phyloP scores from a whole-genome alignment of 768 basidiomycete species.

The Astraeus odoratus region DNA sequence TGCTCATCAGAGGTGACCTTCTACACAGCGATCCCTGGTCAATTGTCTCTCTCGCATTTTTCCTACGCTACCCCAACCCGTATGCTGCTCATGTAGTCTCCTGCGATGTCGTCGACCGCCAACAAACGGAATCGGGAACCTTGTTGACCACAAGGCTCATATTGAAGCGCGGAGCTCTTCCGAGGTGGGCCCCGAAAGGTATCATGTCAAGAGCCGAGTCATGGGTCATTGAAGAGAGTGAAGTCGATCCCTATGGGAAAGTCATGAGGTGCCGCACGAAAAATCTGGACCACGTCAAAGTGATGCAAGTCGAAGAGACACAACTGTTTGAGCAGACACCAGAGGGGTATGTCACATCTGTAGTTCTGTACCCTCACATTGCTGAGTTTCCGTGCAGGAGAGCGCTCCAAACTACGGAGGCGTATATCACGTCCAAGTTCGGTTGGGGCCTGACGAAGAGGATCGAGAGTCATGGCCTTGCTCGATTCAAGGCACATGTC shows the following conservation, averaged over 20 bases:
- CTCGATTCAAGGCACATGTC: conserved; percentile 80
- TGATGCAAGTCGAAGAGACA: conserved; percentile 88
- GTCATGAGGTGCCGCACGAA: conserved; percentile 72
- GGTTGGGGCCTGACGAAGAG: conserved; percentile 86
- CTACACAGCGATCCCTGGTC: conserved; percentile 80
- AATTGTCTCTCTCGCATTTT: conserved; percentile 89
- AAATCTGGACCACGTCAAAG: conserved; percentile 91
- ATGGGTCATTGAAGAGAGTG: conserved; percentile 93
- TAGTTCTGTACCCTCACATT: neutral
- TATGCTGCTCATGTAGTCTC: conserved; percentile 91
- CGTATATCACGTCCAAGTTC: conserved; percentile 79
- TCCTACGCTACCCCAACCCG: conserved; percentile 93
- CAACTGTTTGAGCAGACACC: conserved; percentile 61
- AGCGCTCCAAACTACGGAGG: conserved; percentile 83
- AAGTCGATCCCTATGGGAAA: conserved; percentile 80
- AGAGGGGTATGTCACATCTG: conserved; percentile 54
- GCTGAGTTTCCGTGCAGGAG: conserved; percentile 37
- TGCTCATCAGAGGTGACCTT: conserved; percentile 10
- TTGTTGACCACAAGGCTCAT: conserved; percentile 86
- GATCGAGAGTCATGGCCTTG: conserved; percentile 82
- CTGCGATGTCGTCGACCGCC: conserved; percentile 90
- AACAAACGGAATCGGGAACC: conserved; percentile 62
- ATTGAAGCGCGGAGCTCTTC: conserved; percentile 85
- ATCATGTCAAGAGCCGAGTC: conserved; percentile 81
- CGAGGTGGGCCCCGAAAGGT: conserved; percentile 83